Base-by-base conservation (phyloP, 1,139 yeast genomes). In the Kodamaea alishanica region DNA sequence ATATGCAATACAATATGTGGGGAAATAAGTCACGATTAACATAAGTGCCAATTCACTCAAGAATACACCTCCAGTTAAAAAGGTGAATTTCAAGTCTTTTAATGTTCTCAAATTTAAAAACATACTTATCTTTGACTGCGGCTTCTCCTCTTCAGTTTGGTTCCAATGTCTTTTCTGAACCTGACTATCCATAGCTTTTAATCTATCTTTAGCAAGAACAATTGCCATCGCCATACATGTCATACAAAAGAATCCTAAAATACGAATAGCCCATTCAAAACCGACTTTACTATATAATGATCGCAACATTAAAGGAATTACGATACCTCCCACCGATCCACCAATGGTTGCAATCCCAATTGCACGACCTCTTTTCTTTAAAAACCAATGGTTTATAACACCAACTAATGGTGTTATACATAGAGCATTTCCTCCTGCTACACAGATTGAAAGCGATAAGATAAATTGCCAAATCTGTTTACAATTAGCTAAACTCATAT, bases 31-130 rank as follows among this genome's bases (percentile, higher is more conserved):
- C 39, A 72, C 54, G 2, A 76, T 63, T 31, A 76, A 61, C 31
- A 81, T 66, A 31, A 82, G 56, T 2, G 84, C 67, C 37, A 79
- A 66, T 51, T 83, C 90, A 11, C 77, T 66, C 37, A 75, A 63
- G 11, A 79, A 65, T 2, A 62, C 60, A 0, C 69, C 72, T 2
- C 46, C 49, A 1, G 62, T 58, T 15, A 63, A 50, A 27, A 56
- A 58, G 1, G 54, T 25, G 39, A 50, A 61, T 37, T 51, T 56
- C 62, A 64, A 33, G 56, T 63, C 49, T 33, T 45, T 51, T 33
- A 65, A 46, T 12, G 64, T 54, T 24, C 43, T 40, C 28, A 60
- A 55, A 33, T 60, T 59, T 37, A 64, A 57, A 32, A 6, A 42
- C 24, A 10, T 28, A 10, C 25, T 33, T 30, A 3, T 29, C 29